phyloP scores from a whole-genome alignment of 441 rosid species.

The Iberis amara region DNA sequence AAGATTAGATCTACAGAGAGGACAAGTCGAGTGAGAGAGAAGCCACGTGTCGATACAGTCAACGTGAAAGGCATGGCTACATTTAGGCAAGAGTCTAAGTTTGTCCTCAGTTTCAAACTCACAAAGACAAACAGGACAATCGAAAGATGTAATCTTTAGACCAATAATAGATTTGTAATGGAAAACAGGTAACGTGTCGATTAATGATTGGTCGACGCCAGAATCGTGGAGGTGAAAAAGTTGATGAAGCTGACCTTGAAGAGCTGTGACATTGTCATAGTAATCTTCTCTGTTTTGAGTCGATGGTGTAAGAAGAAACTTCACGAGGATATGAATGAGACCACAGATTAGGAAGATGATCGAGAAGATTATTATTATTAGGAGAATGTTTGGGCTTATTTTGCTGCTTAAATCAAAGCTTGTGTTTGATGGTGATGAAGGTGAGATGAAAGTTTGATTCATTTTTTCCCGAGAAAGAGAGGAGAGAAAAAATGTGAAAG shows the following conservation, averaged over 20 bases:
- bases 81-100: constrained; percentile 87
- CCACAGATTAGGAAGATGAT: constrained; percentile 66
- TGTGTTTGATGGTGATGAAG: not conserved
- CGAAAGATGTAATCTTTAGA: constrained; percentile 63
- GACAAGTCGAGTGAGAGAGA: constrained; percentile 96
- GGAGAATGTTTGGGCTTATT: constrained; percentile 62
- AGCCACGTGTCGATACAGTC: constrained; percentile 98
- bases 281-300: constrained; percentile 54
- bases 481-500: no score
- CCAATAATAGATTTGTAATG: constrained; percentile 77
- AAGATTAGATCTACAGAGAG: constrained; percentile 68
- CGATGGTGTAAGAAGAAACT: constrained; percentile 50
- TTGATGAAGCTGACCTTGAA: constrained; percentile 94
- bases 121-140: constrained; percentile 91
- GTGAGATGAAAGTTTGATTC: not conserved
- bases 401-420: constrained; percentile 33
- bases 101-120: constrained; percentile 83
- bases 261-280: constrained; percentile 62
- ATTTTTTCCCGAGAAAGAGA: no score
- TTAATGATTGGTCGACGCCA: constrained; percentile 91
- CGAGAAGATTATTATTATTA: constrained; percentile 54
- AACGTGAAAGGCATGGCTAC: constrained; percentile 94
- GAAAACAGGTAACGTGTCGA: constrained; percentile 86
- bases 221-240: constrained; percentile 90
- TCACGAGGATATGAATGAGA: constrained; percentile 64